Base-by-base conservation (phyloP, 1,139 yeast genomes). In the Saccharomyces hybrid region DNA sequence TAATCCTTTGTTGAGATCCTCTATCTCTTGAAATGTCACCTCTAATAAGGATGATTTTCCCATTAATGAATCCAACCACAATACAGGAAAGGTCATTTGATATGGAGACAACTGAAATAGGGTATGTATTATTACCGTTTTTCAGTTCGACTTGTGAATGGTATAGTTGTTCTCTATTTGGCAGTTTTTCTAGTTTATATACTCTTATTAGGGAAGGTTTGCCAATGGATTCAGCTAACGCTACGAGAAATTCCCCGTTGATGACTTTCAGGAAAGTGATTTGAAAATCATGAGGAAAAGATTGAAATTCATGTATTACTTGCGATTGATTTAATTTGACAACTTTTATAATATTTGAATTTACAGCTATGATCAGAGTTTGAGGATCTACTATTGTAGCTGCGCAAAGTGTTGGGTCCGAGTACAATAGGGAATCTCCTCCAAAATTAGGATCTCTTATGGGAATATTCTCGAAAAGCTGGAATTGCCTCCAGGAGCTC, bases 1-100 rank as follows among this genome's bases (percentile, higher is more conserved):
- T 82, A 0, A 86, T 70, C 38, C 98, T 74, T 65, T 91, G 98
- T 59, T 93, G 81, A 3, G 96, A 83, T 0, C 99, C 99, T 56
- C 97, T 73, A 65, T 95, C 99, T 61, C 93, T 81, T 2, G 88
- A 64, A 48, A 95, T 72, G 68, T 93, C 99, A 5, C 99, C 99
- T 58, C 98, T 73, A 0, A 91, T 81, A 3, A 91, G 73, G 5
- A 91, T 75, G 2, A 91, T 93, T 28, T 83, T 78, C 6, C 99
- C 99, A 68, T 90, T 88, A 23, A 95, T 85, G 66, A 84, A 90
- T 0, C 99, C 98, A 41, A 90, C 73, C 0, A 88, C 95, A 4
- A 89, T 69, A 52, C 89, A 80, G 0, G 88, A 76, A 55, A 83
- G 76, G 60, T 84, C 87, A 2, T 68, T 62, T 38, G 82, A 79